These are phyloP conservation scores for Phialophora expanda DNA, from an alignment of 2,329 filamentous ascomycete genomes.

Conservation along the genomic window DNA sequence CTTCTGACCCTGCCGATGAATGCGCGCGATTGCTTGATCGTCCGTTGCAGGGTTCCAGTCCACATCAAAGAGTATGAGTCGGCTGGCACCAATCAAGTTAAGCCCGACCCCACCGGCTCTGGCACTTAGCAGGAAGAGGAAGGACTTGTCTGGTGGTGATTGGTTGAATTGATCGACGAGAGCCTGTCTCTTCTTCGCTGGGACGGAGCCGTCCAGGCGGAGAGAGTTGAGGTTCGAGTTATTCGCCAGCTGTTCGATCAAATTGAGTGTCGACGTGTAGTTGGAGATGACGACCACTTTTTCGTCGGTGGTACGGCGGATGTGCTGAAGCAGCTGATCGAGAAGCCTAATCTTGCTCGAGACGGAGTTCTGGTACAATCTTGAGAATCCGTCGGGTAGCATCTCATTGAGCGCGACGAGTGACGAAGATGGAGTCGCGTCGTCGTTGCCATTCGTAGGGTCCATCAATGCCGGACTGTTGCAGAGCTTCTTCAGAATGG, in stretches of 20 bases:
- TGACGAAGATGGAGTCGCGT: constrained; percentile 54
- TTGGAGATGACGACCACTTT: constrained; percentile 79
- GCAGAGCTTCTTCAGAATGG: constrained; percentile 74
- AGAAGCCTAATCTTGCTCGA: constrained; percentile 71
- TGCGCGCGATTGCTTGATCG: constrained; percentile 74
- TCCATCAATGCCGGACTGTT: constrained; percentile 70
- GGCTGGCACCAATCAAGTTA: constrained; percentile 72
- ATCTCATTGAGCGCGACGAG: constrained; percentile 56
- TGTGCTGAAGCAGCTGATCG: constrained; percentile 66
- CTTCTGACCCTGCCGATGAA: constrained; percentile 74
- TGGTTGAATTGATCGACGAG: constrained; percentile 74
- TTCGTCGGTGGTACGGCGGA: constrained; percentile 66
- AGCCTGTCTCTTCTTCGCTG: constrained; percentile 66
- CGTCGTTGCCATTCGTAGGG: constrained; percentile 55
- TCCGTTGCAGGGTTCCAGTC: constrained; percentile 79
- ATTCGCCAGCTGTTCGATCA: constrained; percentile 66
- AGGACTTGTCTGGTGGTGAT: constrained; percentile 59
- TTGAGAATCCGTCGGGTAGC: constrained; percentile 61
- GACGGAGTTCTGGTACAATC: constrained; percentile 59
- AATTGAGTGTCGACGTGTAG: constrained; percentile 73
- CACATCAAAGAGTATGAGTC: constrained; percentile 73
- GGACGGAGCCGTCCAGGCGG: constrained; percentile 72
- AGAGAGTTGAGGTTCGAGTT: constrained; percentile 66
- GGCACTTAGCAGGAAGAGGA: constrained; percentile 74
- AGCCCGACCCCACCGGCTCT: constrained; percentile 73